phyloP scores from a whole-genome alignment of 768 basidiomycete species.

The Trametes cingulata region DNA sequence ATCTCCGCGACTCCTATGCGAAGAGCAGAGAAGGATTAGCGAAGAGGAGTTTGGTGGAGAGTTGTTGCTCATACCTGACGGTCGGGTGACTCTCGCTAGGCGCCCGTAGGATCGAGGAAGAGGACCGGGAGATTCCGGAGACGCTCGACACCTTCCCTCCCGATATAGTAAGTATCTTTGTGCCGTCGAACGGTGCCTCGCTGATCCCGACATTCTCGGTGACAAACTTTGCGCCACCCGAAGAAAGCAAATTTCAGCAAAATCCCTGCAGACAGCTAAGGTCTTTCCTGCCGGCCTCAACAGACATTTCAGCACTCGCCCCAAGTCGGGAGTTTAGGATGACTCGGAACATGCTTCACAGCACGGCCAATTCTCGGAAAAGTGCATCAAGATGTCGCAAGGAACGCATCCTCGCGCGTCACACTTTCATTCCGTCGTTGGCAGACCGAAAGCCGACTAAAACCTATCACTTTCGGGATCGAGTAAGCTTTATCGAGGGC shows the following conservation, averaged over 20 bases:
- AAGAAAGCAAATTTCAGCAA: too few relatives aligned
- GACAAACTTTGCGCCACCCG: too few relatives aligned
- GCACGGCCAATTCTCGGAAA: slow-evolving; percentile 2
- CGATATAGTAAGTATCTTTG: slow-evolving; percentile 6
- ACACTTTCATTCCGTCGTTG: not conserved
- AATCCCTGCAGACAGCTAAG: too few relatives aligned
- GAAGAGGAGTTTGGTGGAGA: slow-evolving; percentile 5
- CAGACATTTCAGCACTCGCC: not conserved
- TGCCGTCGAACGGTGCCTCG: not conserved
- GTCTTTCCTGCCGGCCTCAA: not conserved
- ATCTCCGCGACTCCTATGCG: too few relatives aligned
- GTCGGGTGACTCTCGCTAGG: not conserved
- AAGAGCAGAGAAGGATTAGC: not conserved
- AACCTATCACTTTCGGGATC: slow-evolving; percentile 7
- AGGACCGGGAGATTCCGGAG: slow-evolving; percentile 2
- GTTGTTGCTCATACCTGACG: too few relatives aligned
- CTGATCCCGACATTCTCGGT: not conserved
- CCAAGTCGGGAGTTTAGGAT: not conserved
- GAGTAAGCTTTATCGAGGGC: too few relatives aligned
- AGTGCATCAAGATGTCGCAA: slow-evolving; percentile 3
- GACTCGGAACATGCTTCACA: not conserved
- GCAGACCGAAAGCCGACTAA: slow-evolving; percentile 3
- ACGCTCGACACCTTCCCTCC: not conserved
- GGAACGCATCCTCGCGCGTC: slow-evolving; percentile 9
- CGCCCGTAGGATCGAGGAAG: not conserved